Base-by-base conservation (phyloP, 2,329 filamentous ascomycete species). In the Hypocrella siamensis region DNA sequence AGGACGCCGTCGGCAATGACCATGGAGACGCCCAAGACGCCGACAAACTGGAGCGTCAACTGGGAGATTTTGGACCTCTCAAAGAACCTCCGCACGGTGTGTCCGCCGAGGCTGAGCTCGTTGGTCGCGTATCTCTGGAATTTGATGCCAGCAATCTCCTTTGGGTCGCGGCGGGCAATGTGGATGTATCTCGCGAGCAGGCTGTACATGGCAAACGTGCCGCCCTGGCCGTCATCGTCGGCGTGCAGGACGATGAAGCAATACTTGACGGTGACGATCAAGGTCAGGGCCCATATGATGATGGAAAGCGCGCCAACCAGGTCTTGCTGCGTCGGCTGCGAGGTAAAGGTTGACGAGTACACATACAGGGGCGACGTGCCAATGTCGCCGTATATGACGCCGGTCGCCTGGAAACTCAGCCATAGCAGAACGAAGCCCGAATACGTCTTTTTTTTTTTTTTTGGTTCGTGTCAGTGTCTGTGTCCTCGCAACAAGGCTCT, bases 221-320 rank as follows among this genome's bases (percentile, higher is more conserved):
- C 76, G 18, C 76, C 76, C 44, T 81, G 74, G 28, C 76, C 76
- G 45, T 80, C 75, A 38, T 81, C 74, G 47, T 80, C 75, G 32
- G 76, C 76, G 21, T 57, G 58, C 5, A 81, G 52, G 24, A 81
- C 67, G 44, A 81, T 68, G 38, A 77, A 57, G 25, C 75, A 60
- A 44, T 81, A 81, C 53, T 81, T 81, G 35, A 78, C 41, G 0
- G 73, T 78, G 22, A 81, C 75, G 53, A 81, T 77, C 37, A 79
- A 54, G 17, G 71, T 76, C 21, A 81, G 52, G 0, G 73, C 68
- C 76, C 75, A 81, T 28, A 81, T 67, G 38, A 81, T 70, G 27
- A 81, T 63, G 4, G 75, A 80, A 2, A 80, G 54, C 0, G 70
- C 74, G 29, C 75, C 71, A 28, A 79, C 57, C 3, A 81, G 57